These are phyloP conservation scores for Pythium phragmiticola DNA, from an alignment of 352 stramenopile genomes.

Conservation along the genomic window DNA sequence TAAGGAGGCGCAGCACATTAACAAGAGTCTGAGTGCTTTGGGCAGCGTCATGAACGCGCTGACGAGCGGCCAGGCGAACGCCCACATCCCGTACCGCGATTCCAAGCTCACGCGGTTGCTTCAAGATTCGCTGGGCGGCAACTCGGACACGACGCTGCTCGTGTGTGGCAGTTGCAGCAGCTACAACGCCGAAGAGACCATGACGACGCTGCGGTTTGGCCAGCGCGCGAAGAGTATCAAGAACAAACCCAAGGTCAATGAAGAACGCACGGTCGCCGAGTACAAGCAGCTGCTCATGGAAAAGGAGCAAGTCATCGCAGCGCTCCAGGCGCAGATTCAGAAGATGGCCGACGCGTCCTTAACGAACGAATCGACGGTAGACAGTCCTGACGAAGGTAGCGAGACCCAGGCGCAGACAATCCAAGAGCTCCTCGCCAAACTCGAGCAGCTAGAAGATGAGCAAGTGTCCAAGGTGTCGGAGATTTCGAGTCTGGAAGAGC, in stretches of 20 bases:
- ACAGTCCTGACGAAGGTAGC: not conserved
- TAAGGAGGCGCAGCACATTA: conserved; percentile 89
- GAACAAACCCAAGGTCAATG: conserved; percentile 78
- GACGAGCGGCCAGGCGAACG: conserved; percentile 76
- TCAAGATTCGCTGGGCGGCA: conserved; percentile 81
- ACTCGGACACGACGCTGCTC: conserved; percentile 69
- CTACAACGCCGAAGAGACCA: conserved; percentile 71
- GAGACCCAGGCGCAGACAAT: conserved; percentile 10
- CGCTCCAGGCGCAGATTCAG: conserved; percentile 34
- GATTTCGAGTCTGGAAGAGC: conserved; percentile 51
- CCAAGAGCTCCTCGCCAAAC: conserved; percentile 42
- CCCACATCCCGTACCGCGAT: conserved; percentile 91
- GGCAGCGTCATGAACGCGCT: conserved; percentile 91
- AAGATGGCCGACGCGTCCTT: conserved; percentile 7
- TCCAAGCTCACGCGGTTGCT: conserved; percentile 88
- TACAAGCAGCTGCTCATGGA: conserved; percentile 63
- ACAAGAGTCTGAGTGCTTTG: conserved; percentile 88
- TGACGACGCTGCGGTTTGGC: conserved; percentile 76
- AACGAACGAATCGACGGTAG: not conserved
- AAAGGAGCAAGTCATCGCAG: conserved; percentile 56
- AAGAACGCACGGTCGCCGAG: conserved; percentile 88
- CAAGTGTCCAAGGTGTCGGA: conserved; percentile 52
- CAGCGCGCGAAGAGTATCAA: conserved; percentile 77
- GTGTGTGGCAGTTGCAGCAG: conserved; percentile 64
- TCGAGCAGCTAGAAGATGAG: conserved; percentile 66